Evolutionary conservation across 768 basidiomycete species (phyloP).

Genomic region (Suillus bovinus): DNA sequence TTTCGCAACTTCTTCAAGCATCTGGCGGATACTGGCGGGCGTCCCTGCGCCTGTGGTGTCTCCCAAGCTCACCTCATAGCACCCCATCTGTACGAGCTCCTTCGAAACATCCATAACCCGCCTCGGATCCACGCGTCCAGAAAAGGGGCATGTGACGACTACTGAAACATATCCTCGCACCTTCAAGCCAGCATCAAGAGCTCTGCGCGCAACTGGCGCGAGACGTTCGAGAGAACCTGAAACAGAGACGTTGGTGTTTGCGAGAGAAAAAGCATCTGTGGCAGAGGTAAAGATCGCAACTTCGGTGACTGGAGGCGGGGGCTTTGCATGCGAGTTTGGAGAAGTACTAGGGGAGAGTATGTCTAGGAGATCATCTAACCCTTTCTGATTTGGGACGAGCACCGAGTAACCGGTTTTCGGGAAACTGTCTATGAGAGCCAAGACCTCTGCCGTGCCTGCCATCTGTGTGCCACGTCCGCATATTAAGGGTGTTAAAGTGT

Average conservation of each 20-base stretch:
- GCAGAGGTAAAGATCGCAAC: constrained; percentile 89
- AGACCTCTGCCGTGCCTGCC: constrained; percentile 81
- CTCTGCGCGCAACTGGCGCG: constrained; percentile 59
- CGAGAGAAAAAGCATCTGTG: constrained; percentile 81
- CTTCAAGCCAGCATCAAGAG: constrained; percentile 58
- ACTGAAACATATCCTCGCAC: constrained; percentile 89
- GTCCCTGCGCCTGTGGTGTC: constrained; percentile 91
- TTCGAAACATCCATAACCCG: constrained; percentile 69
- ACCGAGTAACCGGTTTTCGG: constrained; percentile 72
- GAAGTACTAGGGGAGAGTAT: constrained; percentile 43
- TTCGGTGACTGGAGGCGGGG: constrained; percentile 68
- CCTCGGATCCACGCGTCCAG: constrained; percentile 69
- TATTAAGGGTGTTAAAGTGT: background rate
- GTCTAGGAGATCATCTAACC: constrained; percentile 65
- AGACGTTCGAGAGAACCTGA: constrained; percentile 69
- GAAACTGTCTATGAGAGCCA: constrained; percentile 53
- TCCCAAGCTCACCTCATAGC: constrained; percentile 89
- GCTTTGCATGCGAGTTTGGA: constrained; percentile 27
- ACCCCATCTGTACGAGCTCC: constrained; percentile 84
- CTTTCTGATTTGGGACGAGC: constrained; percentile 78
- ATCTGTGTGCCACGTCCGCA: constrained; percentile 52
- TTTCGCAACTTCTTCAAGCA: constrained; percentile 72
- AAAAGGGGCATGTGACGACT: constrained; percentile 82
- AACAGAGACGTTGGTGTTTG: constrained; percentile 80
- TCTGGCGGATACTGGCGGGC: constrained; percentile 61